Evolutionary conservation across 768 basidiomycete genomes (phyloP).

Genomic region (Tulasnella sp.): DNA sequence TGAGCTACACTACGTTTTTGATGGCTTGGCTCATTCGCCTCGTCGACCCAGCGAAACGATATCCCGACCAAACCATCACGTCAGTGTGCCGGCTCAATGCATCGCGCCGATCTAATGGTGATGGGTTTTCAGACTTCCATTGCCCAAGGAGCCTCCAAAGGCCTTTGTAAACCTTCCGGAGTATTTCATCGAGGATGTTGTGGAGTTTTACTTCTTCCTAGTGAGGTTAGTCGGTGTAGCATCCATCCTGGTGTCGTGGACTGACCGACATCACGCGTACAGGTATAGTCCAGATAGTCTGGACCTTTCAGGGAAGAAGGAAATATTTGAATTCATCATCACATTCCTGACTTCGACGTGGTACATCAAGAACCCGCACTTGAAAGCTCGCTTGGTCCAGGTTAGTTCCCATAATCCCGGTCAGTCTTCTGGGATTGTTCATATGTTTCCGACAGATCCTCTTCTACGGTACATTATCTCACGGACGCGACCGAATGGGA

Average conservation of each 20-base stretch:
- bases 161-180: slow-evolving; percentile 84
- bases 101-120: neutral
- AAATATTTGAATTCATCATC: slow-evolving; percentile 74
- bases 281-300: slow-evolving; percentile 68
- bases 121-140: slow-evolving; percentile 48
- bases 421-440: neutral
- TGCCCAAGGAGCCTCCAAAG: slow-evolving; percentile 76
- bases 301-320: slow-evolving; percentile 72
- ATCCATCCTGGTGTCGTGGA: neutral
- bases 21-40: slow-evolving; percentile 90
- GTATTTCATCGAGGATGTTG: slow-evolving; percentile 86
- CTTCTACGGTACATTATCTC: slow-evolving; percentile 54
- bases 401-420: slow-evolving; percentile 30
- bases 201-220: slow-evolving; percentile 77
- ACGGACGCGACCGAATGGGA: slow-evolving; percentile 54
- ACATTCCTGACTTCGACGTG: slow-evolving; percentile 90
- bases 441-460: slow-evolving; percentile 38
- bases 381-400: slow-evolving; percentile 94
- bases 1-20: slow-evolving; percentile 78
- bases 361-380: slow-evolving; percentile 98
- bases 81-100: slow-evolving; percentile 29
- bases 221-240: slow-evolving; percentile 45
- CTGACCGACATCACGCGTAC: neutral
- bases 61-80: slow-evolving; percentile 60
- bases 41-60: slow-evolving; percentile 67